These are phyloP conservation scores for Aspergillus costaricaensis DNA, from an alignment of 2,329 filamentous ascomycete genomes.

Conservation along the genomic window DNA sequence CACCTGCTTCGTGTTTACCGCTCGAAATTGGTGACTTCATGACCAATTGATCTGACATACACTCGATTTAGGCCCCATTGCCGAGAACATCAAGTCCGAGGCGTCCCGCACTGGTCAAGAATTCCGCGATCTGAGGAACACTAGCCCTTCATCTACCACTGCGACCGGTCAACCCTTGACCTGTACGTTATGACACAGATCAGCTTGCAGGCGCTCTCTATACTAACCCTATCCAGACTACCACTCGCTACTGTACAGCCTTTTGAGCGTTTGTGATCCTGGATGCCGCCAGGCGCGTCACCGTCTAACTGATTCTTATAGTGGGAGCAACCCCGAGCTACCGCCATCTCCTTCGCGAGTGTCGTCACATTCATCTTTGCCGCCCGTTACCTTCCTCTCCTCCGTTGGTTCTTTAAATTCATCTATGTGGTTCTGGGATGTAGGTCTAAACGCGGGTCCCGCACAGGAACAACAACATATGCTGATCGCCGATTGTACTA, in stretches of 20 bases:
- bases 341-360: slow-evolving; percentile 60
- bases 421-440: slow-evolving; percentile 61
- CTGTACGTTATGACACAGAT: slow-evolving; percentile 45
- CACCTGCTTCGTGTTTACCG: neutral
- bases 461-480: slow-evolving; percentile 6
- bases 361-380: slow-evolving; percentile 63
- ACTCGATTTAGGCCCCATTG: slow-evolving; percentile 52
- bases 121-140: slow-evolving; percentile 59
- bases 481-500: slow-evolving; percentile 30
- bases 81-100: slow-evolving; percentile 59
- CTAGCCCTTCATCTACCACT: slow-evolving; percentile 56
- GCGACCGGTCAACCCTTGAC: slow-evolving; percentile 64
- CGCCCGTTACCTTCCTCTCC: slow-evolving; percentile 62
- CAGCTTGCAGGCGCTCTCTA: slow-evolving; percentile 4
- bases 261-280: slow-evolving; percentile 56
- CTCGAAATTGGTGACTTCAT: neutral
- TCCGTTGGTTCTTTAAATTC: slow-evolving; percentile 63
- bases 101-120: slow-evolving; percentile 58
- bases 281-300: neutral
- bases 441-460: slow-evolving; percentile 36
- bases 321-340: slow-evolving; percentile 68
- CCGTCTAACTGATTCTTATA: slow-evolving; percentile 23
- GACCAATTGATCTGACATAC: slow-evolving; percentile 21
- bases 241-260: slow-evolving; percentile 67
- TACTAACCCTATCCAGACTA: slow-evolving; percentile 52